phyloP scores from a whole-genome alignment of 1,284 basidiomycete genomes.

The Kalmanozyma brasiliensis region DNA sequence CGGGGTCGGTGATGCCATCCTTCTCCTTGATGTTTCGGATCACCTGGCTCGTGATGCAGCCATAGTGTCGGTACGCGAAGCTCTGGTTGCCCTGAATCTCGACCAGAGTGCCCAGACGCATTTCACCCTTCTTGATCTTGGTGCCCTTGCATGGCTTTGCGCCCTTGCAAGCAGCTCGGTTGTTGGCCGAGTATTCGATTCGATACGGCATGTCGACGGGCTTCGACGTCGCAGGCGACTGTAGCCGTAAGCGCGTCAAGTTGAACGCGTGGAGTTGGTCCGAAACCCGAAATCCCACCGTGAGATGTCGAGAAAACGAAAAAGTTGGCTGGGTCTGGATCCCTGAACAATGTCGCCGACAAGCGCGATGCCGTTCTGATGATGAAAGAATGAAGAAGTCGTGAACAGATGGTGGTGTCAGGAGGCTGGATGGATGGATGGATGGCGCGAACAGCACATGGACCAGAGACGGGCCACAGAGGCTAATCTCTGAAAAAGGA shows the following conservation, averaged over 20 bases:
- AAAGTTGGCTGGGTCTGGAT: no score
- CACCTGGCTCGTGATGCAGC: conserved; percentile 71
- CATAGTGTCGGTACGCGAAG: conserved; percentile 83
- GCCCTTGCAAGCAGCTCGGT: conserved; percentile 86
- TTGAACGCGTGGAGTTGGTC: no score
- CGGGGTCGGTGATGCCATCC: conserved; percentile 70
- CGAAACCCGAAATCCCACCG: no score
- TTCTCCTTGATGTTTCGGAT: conserved; percentile 78
- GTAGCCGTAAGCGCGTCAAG: no score
- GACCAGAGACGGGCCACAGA: no score
- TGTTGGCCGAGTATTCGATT: conserved; percentile 60
- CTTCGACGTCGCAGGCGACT: no score
- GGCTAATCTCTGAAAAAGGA: no score
- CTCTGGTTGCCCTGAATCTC: conserved; percentile 75
- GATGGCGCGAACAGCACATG: neutral
- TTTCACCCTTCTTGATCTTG: conserved; percentile 76
- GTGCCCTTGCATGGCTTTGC: conserved; percentile 86
- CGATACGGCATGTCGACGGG: conserved; percentile 49
- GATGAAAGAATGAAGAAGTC: no score
- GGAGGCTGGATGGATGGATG: neutral
- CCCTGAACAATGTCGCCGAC: no score
- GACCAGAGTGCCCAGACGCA: conserved; percentile 80
- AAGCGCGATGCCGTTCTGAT: no score
- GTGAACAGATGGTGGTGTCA: no score
- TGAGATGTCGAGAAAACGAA: no score